Conservation (phyloP, 306 rosid genomes). For the Castanea crenata region DNA sequence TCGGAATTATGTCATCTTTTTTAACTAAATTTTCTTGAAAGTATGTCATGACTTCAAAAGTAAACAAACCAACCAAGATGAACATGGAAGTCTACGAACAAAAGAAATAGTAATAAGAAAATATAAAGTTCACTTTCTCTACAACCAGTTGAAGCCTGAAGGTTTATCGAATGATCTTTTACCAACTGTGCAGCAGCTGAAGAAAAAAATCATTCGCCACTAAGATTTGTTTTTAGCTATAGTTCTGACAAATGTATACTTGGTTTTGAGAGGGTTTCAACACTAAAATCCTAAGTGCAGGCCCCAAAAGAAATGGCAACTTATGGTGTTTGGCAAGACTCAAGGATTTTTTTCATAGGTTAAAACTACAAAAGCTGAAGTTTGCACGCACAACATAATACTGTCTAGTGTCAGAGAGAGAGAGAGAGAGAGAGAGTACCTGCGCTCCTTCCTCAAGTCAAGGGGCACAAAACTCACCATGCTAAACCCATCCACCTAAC, state of each 20-base stretch:
- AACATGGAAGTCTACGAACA: not conserved
- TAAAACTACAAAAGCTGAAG: not conserved
- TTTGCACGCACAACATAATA: not conserved
- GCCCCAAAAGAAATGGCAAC: no score
- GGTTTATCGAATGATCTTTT: not conserved
- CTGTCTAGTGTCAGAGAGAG: not conserved
- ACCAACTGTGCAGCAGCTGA: not conserved
- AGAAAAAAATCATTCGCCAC: not conserved
- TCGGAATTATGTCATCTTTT: not conserved
- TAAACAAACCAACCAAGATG: not conserved
- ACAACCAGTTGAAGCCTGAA: not conserved
- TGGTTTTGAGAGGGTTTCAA: no score
- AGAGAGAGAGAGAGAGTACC: slow-evolving; percentile 38
- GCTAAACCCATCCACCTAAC: slow-evolving; percentile 62
- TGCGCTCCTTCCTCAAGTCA: slow-evolving; percentile 83
- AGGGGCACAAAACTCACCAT: slow-evolving; percentile 84
- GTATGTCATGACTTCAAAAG: not conserved
- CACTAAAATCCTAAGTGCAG: no score
- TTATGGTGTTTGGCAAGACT: no score
- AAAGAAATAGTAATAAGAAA: not conserved
- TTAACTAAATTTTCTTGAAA: not conserved
- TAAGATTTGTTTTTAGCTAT: not conserved
- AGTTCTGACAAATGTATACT: no score
- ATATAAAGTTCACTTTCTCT: not conserved
- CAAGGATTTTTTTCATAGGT: not conserved